These are phyloP conservation scores for Trichosporon sp. DNA, from an alignment of 1,284 basidiomycete genomes.

Conservation along the genomic window DNA sequence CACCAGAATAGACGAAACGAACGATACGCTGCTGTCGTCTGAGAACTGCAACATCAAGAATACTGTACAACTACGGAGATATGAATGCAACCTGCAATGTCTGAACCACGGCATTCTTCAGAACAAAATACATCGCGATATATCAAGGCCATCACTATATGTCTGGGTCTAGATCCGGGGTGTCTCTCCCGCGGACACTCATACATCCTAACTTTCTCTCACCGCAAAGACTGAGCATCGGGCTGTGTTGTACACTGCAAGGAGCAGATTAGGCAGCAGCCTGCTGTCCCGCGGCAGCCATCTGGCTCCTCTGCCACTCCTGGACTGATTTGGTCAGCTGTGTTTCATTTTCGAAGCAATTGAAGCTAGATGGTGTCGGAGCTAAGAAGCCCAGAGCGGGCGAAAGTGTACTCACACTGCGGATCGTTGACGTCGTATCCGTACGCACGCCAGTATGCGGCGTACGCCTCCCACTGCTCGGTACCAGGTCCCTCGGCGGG, in stretches of 20 bases:
- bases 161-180: neutral
- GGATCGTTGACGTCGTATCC: constrained; percentile 75
- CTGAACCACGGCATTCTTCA: neutral
- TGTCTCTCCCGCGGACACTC: neutral
- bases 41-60: neutral
- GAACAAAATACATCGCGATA: neutral
- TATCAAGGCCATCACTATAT: neutral
- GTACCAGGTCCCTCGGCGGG: constrained; percentile 41
- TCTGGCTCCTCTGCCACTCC: constrained; percentile 45
- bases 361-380: neutral
- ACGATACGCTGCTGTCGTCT: too few relatives aligned
- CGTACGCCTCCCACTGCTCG: constrained; percentile 47
- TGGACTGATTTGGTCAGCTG: constrained; percentile 29
- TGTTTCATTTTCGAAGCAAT: too few relatives aligned
- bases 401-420: constrained; percentile 35
- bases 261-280: neutral
- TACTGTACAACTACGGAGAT: neutral
- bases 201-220: neutral
- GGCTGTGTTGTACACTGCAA: too few relatives aligned
- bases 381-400: neutral
- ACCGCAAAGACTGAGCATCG: too few relatives aligned
- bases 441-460: constrained; percentile 61
- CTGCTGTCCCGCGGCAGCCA: constrained; percentile 7
- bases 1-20: too few relatives aligned
- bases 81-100: neutral